Evolutionary conservation across 1,284 basidiomycete species (phyloP), one percentile per base, ranked within the genome.

Genomic region (Macrocystidia cucumis): DNA sequence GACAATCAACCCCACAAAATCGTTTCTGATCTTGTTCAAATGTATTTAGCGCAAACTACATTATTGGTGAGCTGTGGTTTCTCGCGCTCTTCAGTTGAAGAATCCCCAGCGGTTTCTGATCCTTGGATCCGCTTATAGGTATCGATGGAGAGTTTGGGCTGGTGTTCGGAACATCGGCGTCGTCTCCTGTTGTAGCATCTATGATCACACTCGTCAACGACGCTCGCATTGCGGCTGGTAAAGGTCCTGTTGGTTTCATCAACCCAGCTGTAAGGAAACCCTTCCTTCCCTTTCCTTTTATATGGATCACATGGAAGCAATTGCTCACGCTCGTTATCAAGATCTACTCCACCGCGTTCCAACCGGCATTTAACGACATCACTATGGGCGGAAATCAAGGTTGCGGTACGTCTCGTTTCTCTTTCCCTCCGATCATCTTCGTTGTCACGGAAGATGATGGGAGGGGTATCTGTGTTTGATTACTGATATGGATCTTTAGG

Each of bases 171-270:
- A 62, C 60, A 26, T 62, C 59, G 2, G 54, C 54, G 3, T 56
- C 60, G 11, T 51, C 56, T 11, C 69, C 69, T 3, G 60, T 62
- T 2, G 54, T 69, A 13, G 61, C 59, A 13, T 56, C 62, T 4
- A 57, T 72, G 29, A 51, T 72, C 12, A 60, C 65, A 0, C 49
- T 69, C 29, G 51, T 72, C 21, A 72, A 73, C 43, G 68, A 71
- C 41, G 62, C 63, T 5, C 53, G 62, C 9, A 43, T 66, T 8
- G 51, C 54, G 11, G 41, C 51, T n/a, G 65, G 65, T 9, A 65
- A 66, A 53, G 44, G 49, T 14, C 55, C 64, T 11, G 53, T 65
- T 24, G 63, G 59, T 5, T 63, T 62, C 44, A 49, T 63, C 21
- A 62, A 62, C 35, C 60, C 60, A 11, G 46, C 57, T 18, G 65